These are phyloP conservation scores for Vigna reflexopilosa DNA, from an alignment of 306 rosid species.

Conservation along the genomic window DNA sequence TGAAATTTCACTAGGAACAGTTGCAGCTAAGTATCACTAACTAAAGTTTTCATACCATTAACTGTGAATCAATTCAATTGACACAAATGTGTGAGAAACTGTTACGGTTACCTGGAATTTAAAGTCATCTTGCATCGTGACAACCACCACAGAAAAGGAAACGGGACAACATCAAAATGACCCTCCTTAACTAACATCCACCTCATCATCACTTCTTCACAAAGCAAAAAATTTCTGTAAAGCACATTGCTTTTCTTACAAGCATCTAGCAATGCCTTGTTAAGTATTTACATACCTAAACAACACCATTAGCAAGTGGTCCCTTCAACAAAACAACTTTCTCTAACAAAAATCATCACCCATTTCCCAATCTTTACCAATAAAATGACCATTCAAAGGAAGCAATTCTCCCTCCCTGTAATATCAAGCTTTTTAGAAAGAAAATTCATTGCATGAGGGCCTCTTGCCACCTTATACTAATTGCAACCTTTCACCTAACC, in stretches of 20 bases:
- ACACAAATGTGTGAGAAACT: slow-evolving; percentile 14
- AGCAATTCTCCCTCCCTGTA: slow-evolving; percentile 38
- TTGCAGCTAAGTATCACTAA: background rate
- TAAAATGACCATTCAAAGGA: slow-evolving; percentile 63
- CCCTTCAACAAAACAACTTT: slow-evolving; percentile 39
- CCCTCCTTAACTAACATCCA: slow-evolving; percentile 45
- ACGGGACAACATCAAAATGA: slow-evolving; percentile 17
- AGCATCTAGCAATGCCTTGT: slow-evolving; percentile 43
- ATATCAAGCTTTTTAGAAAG: slow-evolving; percentile 31
- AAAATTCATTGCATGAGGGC: slow-evolving; percentile 49
- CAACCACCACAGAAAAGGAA: slow-evolving; percentile 25
- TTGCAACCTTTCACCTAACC: slow-evolving; percentile 66
- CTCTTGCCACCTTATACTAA: slow-evolving; percentile 57
- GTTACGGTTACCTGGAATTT: slow-evolving; percentile 17
- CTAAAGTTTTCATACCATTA: background rate
- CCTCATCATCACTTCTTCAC: slow-evolving; percentile 33
- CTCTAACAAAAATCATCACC: background rate
- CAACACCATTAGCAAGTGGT: slow-evolving; percentile 50
- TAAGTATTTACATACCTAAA: slow-evolving; percentile 38
- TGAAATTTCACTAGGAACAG: background rate
- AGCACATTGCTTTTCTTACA: slow-evolving; percentile 47
- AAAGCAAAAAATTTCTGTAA: slow-evolving; percentile 46
- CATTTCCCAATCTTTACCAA: slow-evolving; percentile 16
- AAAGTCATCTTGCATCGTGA: background rate
- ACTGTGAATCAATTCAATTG: background rate